Evolutionary conservation across 1,284 basidiomycete genomes (phyloP).

Genomic region (Naganishia sp.): DNA sequence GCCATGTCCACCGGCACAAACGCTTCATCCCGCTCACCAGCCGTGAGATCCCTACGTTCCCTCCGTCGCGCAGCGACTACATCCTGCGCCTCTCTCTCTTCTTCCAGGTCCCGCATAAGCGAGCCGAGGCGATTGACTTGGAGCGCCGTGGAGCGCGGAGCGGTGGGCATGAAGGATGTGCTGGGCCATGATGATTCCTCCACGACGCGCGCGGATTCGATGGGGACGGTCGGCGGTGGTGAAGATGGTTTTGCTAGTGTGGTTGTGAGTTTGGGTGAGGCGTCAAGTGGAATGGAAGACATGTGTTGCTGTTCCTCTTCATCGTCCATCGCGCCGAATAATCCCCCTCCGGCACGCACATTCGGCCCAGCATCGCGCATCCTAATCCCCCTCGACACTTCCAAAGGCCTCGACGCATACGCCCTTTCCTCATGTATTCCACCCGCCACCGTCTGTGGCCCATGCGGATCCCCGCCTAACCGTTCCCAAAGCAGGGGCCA

Average conservation of each 20-base stretch:
- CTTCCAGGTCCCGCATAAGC: slow-evolving; percentile 48
- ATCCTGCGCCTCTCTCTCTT: slow-evolving; percentile 47
- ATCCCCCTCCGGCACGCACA: slow-evolving; percentile 23
- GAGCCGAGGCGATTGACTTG: slow-evolving; percentile 50
- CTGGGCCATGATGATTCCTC: slow-evolving; percentile 29
- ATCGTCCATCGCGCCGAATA: slow-evolving; percentile 31
- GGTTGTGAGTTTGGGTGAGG: background rate
- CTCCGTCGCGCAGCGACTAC: slow-evolving; percentile 41
- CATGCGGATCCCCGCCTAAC: slow-evolving; percentile 42
- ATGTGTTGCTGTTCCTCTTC: slow-evolving; percentile 38
- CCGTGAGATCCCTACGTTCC: slow-evolving; percentile 37
- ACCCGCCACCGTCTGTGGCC: slow-evolving; percentile 12
- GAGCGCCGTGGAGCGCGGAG: slow-evolving; percentile 25
- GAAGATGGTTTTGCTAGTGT: background rate
- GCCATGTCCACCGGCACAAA: slow-evolving; percentile 36
- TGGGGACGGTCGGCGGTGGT: background rate
- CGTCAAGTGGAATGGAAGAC: slow-evolving; percentile 6
- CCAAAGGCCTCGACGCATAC: background rate
- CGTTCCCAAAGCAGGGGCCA: slow-evolving; percentile 53
- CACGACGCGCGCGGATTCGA: background rate
- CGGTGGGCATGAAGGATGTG: slow-evolving; percentile 27
- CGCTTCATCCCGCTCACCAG: too few relatives aligned
- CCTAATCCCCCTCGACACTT: slow-evolving; percentile 37
- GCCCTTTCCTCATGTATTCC: slow-evolving; percentile 26
- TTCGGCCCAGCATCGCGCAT: background rate